Conservation (phyloP, 2,329 filamentous ascomycete species). For the Fusarium ramigenum region DNA sequence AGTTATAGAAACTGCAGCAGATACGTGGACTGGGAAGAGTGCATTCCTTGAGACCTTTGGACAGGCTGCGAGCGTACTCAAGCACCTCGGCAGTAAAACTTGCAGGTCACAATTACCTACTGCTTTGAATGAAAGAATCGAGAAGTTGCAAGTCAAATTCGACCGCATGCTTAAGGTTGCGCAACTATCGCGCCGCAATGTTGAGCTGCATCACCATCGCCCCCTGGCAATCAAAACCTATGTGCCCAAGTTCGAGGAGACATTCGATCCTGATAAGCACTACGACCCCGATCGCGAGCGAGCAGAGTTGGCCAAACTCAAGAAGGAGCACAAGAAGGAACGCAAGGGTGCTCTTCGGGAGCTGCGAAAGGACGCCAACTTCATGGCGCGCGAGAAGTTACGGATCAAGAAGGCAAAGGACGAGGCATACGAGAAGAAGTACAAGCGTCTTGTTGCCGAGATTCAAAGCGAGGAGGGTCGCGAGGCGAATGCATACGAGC, state of each 20-base stretch:
- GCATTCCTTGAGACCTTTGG: conserved; percentile 83
- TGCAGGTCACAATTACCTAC: conserved; percentile 62
- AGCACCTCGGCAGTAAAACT: conserved; percentile 66
- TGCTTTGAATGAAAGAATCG: conserved; percentile 51
- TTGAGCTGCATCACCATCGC: conserved; percentile 88
- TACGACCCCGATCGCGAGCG: conserved; percentile 96
- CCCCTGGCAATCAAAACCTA: conserved; percentile 87
- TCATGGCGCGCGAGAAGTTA: conserved; percentile 90
- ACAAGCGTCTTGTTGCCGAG: conserved; percentile 88
- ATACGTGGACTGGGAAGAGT: conserved; percentile 77
- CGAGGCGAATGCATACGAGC: conserved; percentile 88
- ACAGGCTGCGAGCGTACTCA: conserved; percentile 67
- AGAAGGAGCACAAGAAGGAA: conserved; percentile 93
- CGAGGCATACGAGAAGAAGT: conserved; percentile 95
- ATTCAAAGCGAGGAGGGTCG: conserved; percentile 93
- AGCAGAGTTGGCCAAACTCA: conserved; percentile 83
- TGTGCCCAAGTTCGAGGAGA: conserved; percentile 95
- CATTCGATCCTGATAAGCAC: conserved; percentile 93
- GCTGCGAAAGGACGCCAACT: conserved; percentile 92
- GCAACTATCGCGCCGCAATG: conserved; percentile 74
- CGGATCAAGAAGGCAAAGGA: conserved; percentile 93
- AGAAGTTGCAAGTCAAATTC: conserved; percentile 57
- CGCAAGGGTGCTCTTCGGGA: conserved; percentile 94
- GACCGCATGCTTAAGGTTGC: conserved; percentile 68
- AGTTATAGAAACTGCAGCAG: conserved; percentile 73